phyloP scores from a whole-genome alignment of 176 grass and related monocot genomes.

The Alloteropsis semialata region DNA sequence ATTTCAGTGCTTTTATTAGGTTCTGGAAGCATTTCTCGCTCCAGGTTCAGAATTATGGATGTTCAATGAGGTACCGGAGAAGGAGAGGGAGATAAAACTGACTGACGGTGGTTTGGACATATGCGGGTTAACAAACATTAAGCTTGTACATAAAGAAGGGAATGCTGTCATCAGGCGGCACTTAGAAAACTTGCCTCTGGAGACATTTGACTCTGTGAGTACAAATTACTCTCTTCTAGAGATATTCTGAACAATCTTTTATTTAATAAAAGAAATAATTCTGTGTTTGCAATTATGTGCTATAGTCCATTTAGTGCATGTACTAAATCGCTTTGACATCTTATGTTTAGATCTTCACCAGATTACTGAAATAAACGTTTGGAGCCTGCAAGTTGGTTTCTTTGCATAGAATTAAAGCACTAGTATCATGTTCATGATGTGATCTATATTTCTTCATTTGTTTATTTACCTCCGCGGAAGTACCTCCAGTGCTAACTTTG shows the following conservation, averaged over 20 bases:
- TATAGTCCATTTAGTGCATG: neutral
- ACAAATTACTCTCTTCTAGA: conserved; percentile 10
- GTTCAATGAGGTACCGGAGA: conserved; percentile 96
- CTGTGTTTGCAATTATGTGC: neutral
- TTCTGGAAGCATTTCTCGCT: conserved; percentile 96
- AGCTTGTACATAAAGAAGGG: conserved; percentile 94
- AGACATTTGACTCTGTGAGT: conserved; percentile 99
- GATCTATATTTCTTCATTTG: neutral
- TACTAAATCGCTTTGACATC: neutral
- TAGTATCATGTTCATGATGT: neutral
- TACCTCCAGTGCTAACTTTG: conserved; percentile 50
- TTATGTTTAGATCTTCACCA: neutral
- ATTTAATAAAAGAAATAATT: neutral
- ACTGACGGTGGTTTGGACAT: conserved; percentile 81
- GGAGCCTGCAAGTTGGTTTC: neutral
- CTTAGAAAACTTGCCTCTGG: conserved; percentile 90
- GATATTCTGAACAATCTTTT: neutral
- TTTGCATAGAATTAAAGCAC: conserved; percentile 1
- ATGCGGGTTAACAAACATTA: conserved; percentile 80
- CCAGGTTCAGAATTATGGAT: conserved; percentile 95
- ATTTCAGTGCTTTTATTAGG: conserved; percentile 39
- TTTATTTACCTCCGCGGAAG: neutral
- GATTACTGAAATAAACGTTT: neutral
- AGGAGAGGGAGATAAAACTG: conserved; percentile 90
- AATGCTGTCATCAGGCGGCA: conserved; percentile 97